Percentiles rank a stretch among this genome's conserved stretches.
Conservation (phyloP, 108 stramenopile species). For the Discostella stelligeroides region DNA sequence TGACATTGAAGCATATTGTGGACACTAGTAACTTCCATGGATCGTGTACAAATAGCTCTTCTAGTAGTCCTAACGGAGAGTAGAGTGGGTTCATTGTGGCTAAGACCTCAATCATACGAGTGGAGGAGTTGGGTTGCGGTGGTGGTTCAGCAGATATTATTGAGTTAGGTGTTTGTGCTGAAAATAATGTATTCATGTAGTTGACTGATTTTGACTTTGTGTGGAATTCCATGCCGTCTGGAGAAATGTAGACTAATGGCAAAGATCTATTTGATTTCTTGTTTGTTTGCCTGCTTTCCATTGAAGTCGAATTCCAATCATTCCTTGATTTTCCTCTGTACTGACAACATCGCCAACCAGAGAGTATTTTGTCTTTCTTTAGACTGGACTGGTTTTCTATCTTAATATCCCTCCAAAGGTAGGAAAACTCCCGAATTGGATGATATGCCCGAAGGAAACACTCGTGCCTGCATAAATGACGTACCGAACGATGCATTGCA, state of each 20-base stretch:
- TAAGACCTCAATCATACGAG: conserved; percentile 1
- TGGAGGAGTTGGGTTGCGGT: not conserved
- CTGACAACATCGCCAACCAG: conserved; percentile 43
- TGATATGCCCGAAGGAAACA: conserved; percentile 53
- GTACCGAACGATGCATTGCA: conserved; percentile 29
- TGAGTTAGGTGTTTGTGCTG: not conserved
- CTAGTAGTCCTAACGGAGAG: conserved; percentile 68
- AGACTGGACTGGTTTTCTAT: conserved; percentile 12
- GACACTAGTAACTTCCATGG: conserved; percentile 69
- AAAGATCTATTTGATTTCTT: conserved; percentile 10
- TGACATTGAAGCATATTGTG: conserved; percentile 68
- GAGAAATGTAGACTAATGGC: conserved; percentile 26
- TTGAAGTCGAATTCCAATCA: not conserved
- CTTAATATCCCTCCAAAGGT: conserved; percentile 34
- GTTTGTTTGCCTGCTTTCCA: not conserved
- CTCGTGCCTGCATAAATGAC: conserved; percentile 43
- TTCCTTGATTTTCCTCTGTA: conserved; percentile 10
- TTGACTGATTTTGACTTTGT: conserved; percentile 22
- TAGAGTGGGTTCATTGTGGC: conserved; percentile 19
- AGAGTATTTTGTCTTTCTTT: conserved; percentile 21
- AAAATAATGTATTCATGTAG: conserved; percentile 13
- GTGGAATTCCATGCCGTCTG: conserved; percentile 18
- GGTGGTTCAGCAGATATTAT: not conserved
- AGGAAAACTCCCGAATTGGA: conserved; percentile 46
- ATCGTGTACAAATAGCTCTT: conserved; percentile 65